Evolutionary conservation across 495 filamentous ascomycete species (phyloP).

Genomic region (Aeminium ludgeri): DNA sequence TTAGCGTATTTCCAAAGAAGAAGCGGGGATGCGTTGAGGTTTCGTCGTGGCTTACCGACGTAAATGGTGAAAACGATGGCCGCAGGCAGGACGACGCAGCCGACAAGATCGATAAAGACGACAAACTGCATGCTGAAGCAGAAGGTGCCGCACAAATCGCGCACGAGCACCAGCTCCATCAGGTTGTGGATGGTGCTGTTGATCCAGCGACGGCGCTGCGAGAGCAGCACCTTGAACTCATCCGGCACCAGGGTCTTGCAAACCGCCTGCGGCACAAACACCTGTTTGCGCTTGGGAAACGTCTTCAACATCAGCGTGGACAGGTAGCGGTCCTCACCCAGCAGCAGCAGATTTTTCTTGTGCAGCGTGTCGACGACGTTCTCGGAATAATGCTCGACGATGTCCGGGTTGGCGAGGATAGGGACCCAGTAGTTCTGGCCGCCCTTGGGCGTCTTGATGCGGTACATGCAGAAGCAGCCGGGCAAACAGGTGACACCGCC

Average conservation of each 20-base stretch:
- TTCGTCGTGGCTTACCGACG: conserved; percentile 61
- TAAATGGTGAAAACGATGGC: conserved; percentile 96
- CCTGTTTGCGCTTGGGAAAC: conserved; percentile 97
- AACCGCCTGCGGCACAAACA: conserved; percentile 94
- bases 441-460: conserved; percentile 97
- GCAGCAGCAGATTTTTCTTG: conserved; percentile 90
- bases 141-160: conserved; percentile 95
- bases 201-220: conserved; percentile 93
- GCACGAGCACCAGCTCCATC: conserved; percentile 89
- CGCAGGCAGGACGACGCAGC: conserved; percentile 84
- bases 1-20: neutral
- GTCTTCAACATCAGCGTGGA: conserved; percentile 96
- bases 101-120: conserved; percentile 87
- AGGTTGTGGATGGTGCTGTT: conserved; percentile 98
- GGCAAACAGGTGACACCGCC: conserved; percentile 98
- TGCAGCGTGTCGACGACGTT: conserved; percentile 98
- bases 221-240: conserved; percentile 77
- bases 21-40: too few species aligned
- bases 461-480: conserved; percentile 99
- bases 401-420: conserved; percentile 93
- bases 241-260: conserved; percentile 98
- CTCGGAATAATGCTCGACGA: conserved; percentile 98
- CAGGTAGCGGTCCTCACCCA: conserved; percentile 94
- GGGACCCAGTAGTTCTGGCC: conserved; percentile 99
- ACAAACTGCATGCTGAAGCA: conserved; percentile 99